phyloP scores from a whole-genome alignment of 495 filamentous ascomycete species.

The Penicillium egyptiacum region DNA sequence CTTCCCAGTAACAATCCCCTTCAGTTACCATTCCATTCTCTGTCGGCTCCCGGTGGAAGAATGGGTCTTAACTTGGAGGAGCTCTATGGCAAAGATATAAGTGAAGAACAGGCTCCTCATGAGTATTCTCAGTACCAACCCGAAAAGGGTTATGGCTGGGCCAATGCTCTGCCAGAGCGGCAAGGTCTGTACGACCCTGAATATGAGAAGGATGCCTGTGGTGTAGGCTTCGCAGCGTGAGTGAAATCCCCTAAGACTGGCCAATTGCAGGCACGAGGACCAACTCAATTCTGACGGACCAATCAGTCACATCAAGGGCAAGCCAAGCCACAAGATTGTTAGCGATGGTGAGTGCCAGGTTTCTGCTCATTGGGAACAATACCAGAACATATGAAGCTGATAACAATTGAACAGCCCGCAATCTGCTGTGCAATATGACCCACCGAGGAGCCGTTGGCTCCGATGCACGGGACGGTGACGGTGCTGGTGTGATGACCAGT shows the following conservation, averaged over 20 bases:
- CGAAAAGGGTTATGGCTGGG: constrained; percentile 88
- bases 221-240: constrained; percentile 98
- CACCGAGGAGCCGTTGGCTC: constrained; percentile 98
- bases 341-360: constrained; percentile 80
- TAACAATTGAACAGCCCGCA: constrained; percentile 61
- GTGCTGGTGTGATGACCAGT: constrained; percentile 98
- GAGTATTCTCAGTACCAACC: constrained; percentile 85
- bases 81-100: constrained; percentile 61
- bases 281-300: not conserved
- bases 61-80: constrained; percentile 70
- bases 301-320: constrained; percentile 91
- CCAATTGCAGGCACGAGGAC: constrained; percentile 13
- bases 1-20: constrained; percentile 14
- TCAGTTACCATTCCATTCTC: constrained; percentile 36
- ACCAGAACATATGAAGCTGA: not conserved
- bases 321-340: constrained; percentile 96
- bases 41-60: constrained; percentile 54
- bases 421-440: constrained; percentile 99
- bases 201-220: constrained; percentile 98
- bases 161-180: constrained; percentile 89
- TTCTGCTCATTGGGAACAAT: not conserved
- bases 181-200: constrained; percentile 97
- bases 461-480: constrained; percentile 95
- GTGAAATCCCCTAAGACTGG: constrained; percentile 30
- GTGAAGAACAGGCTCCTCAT: constrained; percentile 57